Percentiles rank a stretch among this genome's conserved stretches.
These are phyloP conservation scores for Penicillium aurantiogriseum DNA, from an alignment of 2,329 filamentous ascomycete species.

Conservation along the genomic window DNA sequence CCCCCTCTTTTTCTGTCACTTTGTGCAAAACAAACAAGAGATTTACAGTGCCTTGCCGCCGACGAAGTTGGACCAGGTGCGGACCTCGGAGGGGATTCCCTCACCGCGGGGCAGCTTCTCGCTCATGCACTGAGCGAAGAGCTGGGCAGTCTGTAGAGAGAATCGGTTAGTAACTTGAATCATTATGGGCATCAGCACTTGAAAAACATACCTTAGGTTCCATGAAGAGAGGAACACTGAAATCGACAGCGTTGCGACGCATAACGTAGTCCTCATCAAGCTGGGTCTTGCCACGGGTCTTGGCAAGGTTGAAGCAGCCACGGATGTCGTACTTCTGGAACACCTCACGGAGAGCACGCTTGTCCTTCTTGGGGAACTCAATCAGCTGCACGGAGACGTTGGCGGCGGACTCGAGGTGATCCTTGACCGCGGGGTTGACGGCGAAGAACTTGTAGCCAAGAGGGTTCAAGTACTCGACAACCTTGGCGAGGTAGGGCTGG, in stretches of 20 bases:
- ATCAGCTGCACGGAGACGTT: constrained; percentile 80
- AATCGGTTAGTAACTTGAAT: constrained; percentile 28
- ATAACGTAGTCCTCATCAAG: constrained; percentile 97
- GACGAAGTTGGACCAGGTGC: constrained; percentile 93
- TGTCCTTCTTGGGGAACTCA: constrained; percentile 95
- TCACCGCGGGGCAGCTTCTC: constrained; percentile 88
- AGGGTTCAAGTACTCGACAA: constrained; percentile 83
- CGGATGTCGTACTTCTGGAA: constrained; percentile 97
- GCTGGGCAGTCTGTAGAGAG: constrained; percentile 72
- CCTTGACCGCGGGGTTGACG: constrained; percentile 76
- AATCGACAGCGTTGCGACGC: constrained; percentile 96
- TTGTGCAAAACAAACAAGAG: constrained; percentile 14
- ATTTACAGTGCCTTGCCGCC: constrained; percentile 59
- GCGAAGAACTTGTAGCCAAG: constrained; percentile 94
- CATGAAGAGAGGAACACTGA: constrained; percentile 97
- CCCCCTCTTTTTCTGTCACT: constrained; percentile 13
- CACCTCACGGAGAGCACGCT: constrained; percentile 88
- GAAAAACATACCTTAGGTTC: constrained; percentile 77
- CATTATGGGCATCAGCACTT: no score
- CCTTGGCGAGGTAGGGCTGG: constrained; percentile 68
- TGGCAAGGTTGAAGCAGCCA: constrained; percentile 92
- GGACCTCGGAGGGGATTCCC: constrained; percentile 87
- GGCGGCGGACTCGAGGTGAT: constrained; percentile 70
- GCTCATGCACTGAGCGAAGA: constrained; percentile 96
- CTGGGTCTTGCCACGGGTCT: constrained; percentile 76